Conservation (phyloP, 306 rosid genomes). For the Dryas drummondii region DNA sequence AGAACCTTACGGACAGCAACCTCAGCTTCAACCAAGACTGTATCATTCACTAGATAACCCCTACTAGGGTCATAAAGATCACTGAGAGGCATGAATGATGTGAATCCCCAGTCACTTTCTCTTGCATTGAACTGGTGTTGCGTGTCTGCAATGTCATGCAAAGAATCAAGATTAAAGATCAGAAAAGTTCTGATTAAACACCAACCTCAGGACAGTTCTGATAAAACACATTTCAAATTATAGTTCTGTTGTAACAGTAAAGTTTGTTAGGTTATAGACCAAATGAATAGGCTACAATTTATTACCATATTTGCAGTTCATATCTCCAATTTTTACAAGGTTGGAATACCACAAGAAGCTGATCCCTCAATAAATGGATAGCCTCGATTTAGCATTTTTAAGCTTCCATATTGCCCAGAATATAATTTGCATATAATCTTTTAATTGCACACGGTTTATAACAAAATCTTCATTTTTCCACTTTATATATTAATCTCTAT, state of each 20-base stretch:
- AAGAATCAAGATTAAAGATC: slow-evolving; percentile 2
- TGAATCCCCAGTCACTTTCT: slow-evolving; percentile 95
- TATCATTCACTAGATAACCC: slow-evolving; percentile 79
- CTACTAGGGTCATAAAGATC: slow-evolving; percentile 73
- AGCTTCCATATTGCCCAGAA: not conserved
- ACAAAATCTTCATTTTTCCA: not conserved
- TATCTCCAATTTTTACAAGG: not conserved
- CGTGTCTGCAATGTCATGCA: slow-evolving; percentile 57
- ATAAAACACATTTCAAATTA: not conserved
- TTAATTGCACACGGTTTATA: not conserved
- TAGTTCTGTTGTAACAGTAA: not conserved
- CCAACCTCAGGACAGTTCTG: not conserved
- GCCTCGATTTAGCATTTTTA: not conserved
- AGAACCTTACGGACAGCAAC: slow-evolving; percentile 73
- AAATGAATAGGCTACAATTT: not conserved
- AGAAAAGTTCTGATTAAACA: not conserved
- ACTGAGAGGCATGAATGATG: slow-evolving; percentile 81
- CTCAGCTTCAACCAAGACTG: slow-evolving; percentile 80
- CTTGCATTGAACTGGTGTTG: slow-evolving; percentile 88
- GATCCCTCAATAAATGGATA: not conserved
- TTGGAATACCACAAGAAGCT: not conserved
- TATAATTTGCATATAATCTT: not conserved
- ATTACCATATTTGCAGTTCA: not conserved
- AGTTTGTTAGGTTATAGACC: not conserved
- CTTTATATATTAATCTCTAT: not conserved